Conservation (phyloP, 108 stramenopile genomes). For the Nitzschia putrida region DNA sequence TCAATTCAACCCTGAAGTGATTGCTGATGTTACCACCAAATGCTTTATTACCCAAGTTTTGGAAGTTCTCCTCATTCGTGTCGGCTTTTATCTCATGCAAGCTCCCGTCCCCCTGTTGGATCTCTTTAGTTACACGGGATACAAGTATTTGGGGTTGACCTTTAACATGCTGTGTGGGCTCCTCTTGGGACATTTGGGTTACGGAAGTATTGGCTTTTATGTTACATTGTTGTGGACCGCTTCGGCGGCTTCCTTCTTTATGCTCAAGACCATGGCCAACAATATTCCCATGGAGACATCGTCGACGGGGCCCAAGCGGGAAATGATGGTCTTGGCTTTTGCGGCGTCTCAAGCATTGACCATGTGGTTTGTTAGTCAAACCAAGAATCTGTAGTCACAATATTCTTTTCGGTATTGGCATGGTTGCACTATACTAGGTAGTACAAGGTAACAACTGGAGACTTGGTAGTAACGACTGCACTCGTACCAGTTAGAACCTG, state of each 20-base stretch:
- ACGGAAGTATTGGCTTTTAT: conserved; percentile 78
- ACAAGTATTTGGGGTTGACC: conserved; percentile 86
- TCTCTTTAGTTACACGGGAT: conserved; percentile 81
- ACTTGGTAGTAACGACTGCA: too few relatives aligned
- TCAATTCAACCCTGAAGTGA: conserved; percentile 89
- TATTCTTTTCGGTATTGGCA: too few relatives aligned
- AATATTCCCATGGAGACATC: conserved; percentile 66
- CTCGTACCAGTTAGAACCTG: too few relatives aligned
- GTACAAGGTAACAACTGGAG: too few relatives aligned
- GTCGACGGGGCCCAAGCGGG: conserved; percentile 75
- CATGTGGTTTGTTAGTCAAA: conserved; percentile 90
- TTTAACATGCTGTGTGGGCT: conserved; percentile 80
- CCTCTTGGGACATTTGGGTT: conserved; percentile 57
- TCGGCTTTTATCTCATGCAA: conserved; percentile 90
- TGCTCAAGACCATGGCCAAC: conserved; percentile 89
- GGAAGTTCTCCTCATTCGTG: conserved; percentile 86
- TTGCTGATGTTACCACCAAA: conserved; percentile 86
- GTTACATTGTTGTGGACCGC: conserved; percentile 83
- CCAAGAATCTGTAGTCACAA: conserved; percentile 64
- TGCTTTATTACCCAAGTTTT: conserved; percentile 88
- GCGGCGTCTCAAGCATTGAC: conserved; percentile 81
- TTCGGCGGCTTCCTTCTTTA: conserved; percentile 76
- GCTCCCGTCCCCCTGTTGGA: conserved; percentile 69
- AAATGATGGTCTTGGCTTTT: conserved; percentile 87
- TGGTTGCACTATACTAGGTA: too few relatives aligned